Evolutionary conservation across 768 basidiomycete species (phyloP).

Genomic region (Naganishia onofrii): DNA sequence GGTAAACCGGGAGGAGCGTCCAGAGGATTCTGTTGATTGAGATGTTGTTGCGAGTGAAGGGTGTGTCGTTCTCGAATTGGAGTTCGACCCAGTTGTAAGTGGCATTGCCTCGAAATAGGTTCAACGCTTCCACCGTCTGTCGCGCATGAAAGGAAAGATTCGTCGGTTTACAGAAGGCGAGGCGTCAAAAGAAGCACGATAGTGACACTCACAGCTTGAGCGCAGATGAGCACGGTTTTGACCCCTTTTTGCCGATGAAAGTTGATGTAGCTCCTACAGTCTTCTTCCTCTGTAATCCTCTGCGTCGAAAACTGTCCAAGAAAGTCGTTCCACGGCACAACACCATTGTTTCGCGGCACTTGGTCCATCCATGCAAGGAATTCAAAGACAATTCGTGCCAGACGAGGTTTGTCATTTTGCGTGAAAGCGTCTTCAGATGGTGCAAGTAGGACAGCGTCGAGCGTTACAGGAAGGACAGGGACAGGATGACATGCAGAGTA

Average conservation of each 20-base stretch:
- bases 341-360: neutral
- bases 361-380: neutral
- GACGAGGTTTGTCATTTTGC: neutral
- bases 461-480: neutral
- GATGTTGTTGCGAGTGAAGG: neutral
- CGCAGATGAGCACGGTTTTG: neutral
- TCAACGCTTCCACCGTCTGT: neutral
- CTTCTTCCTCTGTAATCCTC: neutral
- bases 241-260: neutral
- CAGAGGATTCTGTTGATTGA: neutral
- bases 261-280: neutral
- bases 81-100: constrained; percentile 2
- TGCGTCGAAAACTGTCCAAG: neutral
- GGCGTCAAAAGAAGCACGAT: no score
- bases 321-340: neutral
- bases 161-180: no score
- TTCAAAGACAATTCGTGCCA: neutral
- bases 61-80: neutral
- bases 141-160: no score
- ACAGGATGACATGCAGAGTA: neutral
- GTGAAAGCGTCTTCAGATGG: neutral
- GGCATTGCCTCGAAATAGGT: neutral
- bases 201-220: neutral
- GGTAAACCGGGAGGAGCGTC: neutral
- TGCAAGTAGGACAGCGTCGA: neutral